Evolutionary conservation across 1,139 yeast genomes (phyloP), one percentile per base, ranked within the genome.

Genomic region (Lodderomyces oxycetoniae): DNA sequence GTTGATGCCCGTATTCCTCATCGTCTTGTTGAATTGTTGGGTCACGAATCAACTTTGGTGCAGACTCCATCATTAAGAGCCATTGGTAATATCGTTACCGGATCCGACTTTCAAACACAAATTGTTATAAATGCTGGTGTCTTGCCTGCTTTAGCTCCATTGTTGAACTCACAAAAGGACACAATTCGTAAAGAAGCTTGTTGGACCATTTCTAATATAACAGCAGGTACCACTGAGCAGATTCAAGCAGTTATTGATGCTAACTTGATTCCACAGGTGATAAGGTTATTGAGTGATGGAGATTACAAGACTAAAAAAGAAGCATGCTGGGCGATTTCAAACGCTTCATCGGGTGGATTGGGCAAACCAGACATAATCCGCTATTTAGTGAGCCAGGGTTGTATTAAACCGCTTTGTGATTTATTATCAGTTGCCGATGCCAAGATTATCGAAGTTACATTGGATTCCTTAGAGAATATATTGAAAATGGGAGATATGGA

Each of bases 241-340:
- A 88, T 91, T 52, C 96, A 91, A 66, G 91, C 96, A 4, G 97
- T 91, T 35, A 88, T 91, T 52, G 96, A 89, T 57, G 82, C 91
- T 44, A 91, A 91, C 66, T 73, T 91, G 57, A 80, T 91, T 46
- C 98, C 98, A 30, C 96, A 91, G 44, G 78, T 93, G 45, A 81
- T 91, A 52, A 80, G 88, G 58, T 70, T 91, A 50, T 72, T 91
- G 55, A 64, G 73, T 30, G 72, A 76, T 39, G 96, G 95, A 43
- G 98, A 91, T 55, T 89, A 87, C 69, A 88, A 87, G 67, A 91
- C 97, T 28, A 85, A 87, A 60, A 91, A 91, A 63, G 98, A 91
- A 67, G 98, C 98, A 8, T 89, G 98, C 70, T 91, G 98, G 98
- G 98, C 97, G 24, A 84, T 91, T 49, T 88, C 97, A 23, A 91